Conservation (phyloP, 179 eudicot genomes). For the Dionaea muscipula region DNA sequence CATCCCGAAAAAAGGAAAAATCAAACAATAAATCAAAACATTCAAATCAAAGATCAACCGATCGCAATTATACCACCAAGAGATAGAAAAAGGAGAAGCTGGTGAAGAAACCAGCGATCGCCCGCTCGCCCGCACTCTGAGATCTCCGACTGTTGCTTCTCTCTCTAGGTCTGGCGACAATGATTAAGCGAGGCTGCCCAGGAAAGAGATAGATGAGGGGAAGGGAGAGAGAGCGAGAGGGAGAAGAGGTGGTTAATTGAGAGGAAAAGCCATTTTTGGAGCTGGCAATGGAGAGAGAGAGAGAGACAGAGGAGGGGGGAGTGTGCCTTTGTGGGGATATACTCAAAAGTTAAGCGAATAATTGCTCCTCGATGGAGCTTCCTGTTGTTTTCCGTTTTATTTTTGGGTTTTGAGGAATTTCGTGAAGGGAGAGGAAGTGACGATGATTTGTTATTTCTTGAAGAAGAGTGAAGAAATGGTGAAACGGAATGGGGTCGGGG, state of each 20-base stretch:
- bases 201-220: too few species aligned
- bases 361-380: conserved; percentile 5
- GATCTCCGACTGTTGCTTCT: not conserved
- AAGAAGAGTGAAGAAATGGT: too few species aligned
- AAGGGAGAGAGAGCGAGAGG: conserved; percentile 7
- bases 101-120: too few species aligned
- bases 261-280: conserved; percentile 7
- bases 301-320: not conserved
- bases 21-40: not conserved
- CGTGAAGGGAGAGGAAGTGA: not conserved
- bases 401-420: not conserved
- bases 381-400: conserved; percentile 3
- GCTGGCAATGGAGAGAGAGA: conserved; percentile 17
- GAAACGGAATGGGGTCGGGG: too few species aligned
- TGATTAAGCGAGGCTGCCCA: conserved; percentile 7
- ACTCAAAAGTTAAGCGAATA: conserved; percentile 15
- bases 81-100: not conserved
- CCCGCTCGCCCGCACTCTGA: conserved; percentile 14
- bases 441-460: too few species aligned
- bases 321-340: conserved; percentile 8
- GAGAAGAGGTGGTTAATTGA: not conserved
- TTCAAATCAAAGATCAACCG: not conserved
- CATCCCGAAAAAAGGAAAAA: not conserved
- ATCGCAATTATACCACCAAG: not conserved
- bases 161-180: conserved; percentile 4